Evolutionary conservation across 2,329 filamentous ascomycete genomes (phyloP), one percentile per base, ranked within the genome.

Genomic region (Pseudogymnoascus pannorum): DNA sequence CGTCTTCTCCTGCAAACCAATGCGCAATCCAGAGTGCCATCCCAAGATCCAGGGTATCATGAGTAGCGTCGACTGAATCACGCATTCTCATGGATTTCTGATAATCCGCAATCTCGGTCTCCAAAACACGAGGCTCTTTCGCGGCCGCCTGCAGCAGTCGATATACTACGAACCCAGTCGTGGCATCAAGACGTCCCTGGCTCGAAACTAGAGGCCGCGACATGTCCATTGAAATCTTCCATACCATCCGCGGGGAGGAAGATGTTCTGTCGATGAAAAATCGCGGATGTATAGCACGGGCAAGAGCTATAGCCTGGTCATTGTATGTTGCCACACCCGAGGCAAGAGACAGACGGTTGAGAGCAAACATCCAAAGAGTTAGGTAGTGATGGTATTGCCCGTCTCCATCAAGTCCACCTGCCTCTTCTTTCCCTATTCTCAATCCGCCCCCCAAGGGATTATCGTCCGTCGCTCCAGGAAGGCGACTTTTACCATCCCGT

Each of bases 351-450:
- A 84, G 72, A 1, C 83, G 74, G 66, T 83, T 84, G 4, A 86
- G 74, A 1, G 82, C 81, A 68, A 84, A 85, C 81, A 85, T 84
- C 83, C 83, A 86, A 4, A 85, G 67, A 0, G 81, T 85, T 18
- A 85, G 73, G 64, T 85, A 85, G 66, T 85, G 83, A 65, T 84
- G 81, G 63, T 86, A 85, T 68, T 86, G 83, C 2, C 83, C 82
- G 68, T 86, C 83, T 6, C 77, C 75, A 59, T 85, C 81, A 1
- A 73, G 68, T 0, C 82, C 82, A 0, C 64, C 60, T 11, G 74
- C 80, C 2, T 78, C 73, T 11, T 75, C 64, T 68, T 85, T 86
- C 24, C 83, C 83, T 62, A 85, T 85, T 0, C 83, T 75, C 36
- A 86, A 69, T 0, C 83, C 83, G 2, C 83, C 83, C 2, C 72